These are phyloP conservation scores for Primulina tabacum DNA, from an alignment of 257 asterid genomes.

Conservation along the genomic window DNA sequence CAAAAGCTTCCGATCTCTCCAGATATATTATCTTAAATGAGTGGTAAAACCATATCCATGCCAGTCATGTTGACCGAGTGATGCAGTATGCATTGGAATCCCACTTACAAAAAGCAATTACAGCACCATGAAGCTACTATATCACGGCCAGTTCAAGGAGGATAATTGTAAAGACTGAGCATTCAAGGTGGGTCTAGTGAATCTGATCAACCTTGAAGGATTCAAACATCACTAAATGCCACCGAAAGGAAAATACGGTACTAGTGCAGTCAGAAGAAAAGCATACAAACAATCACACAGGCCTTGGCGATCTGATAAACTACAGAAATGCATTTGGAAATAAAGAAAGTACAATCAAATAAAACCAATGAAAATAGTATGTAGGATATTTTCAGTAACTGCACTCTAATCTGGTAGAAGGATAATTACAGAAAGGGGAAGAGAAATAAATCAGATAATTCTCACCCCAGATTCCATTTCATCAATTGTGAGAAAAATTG, in stretches of 20 bases:
- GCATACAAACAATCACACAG: not conserved
- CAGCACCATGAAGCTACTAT: too few relatives aligned
- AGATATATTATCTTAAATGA: not conserved
- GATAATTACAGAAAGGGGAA: conserved; percentile 21
- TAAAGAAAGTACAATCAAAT: not conserved
- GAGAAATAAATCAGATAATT: conserved; percentile 21
- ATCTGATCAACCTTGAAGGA: not conserved
- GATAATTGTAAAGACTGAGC: too few relatives aligned
- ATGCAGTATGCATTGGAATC: too few relatives aligned
- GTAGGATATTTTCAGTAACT: not conserved
- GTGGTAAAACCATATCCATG: not conserved
- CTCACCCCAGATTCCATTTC: conserved; percentile 64
- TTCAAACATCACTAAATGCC: not conserved
- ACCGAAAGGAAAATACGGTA: not conserved
- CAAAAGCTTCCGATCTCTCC: not conserved
- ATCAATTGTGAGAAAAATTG: conserved; percentile 48
- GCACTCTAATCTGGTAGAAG: not conserved
- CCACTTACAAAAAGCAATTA: too few relatives aligned
- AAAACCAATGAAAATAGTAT: not conserved
- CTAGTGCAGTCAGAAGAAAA: not conserved
- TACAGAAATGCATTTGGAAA: not conserved
- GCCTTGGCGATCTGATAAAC: not conserved
- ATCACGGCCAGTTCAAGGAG: too few relatives aligned
- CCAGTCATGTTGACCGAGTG: not conserved
- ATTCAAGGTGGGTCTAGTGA: too few relatives aligned